phyloP scores from a whole-genome alignment of 192 early-diverging fungal species.

The Coemansia sp. region DNA sequence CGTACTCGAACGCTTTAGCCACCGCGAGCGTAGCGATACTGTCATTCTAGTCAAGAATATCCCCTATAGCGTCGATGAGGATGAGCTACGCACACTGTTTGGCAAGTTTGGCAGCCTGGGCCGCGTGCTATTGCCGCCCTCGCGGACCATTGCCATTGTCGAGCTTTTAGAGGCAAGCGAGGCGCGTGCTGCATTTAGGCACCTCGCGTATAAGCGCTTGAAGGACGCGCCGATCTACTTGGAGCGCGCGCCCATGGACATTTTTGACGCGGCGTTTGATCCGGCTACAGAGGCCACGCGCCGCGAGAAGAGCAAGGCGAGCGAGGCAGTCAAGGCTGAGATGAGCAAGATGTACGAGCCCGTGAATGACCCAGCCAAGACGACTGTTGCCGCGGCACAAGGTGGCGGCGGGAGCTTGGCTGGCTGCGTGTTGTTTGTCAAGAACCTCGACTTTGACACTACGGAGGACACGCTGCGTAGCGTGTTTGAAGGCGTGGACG shows the following conservation, averaged over 20 bases:
- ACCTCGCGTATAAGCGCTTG: constrained; percentile 90
- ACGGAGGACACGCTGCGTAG: constrained; percentile 76
- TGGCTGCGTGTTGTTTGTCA: constrained; percentile 90
- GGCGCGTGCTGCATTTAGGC: constrained; percentile 84
- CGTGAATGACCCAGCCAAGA: constrained; percentile 52
- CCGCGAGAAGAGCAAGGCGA: constrained; percentile 31
- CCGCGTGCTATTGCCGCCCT: constrained; percentile 88
- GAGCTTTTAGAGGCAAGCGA: constrained; percentile 92
- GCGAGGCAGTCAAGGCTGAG: constrained; percentile 40
- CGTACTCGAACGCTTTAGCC: constrained; percentile 75
- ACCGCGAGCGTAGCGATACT: constrained; percentile 82
- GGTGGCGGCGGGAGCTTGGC: constrained; percentile 46
- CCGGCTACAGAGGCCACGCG: constrained; percentile 41
- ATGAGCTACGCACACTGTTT: constrained; percentile 82
- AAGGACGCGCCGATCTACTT: constrained; percentile 91
- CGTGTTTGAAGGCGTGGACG: constrained; percentile 76
- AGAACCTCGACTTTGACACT: constrained; percentile 94
- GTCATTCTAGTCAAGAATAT: constrained; percentile 98
- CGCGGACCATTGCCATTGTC: constrained; percentile 91
- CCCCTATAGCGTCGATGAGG: constrained; percentile 77
- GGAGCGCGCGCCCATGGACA: constrained; percentile 87
- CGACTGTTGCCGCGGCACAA: constrained; percentile 29
- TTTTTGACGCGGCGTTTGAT: constrained; percentile 69
- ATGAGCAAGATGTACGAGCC: constrained; percentile 43
- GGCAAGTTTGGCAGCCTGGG: constrained; percentile 89